Evolutionary conservation across 2,329 filamentous ascomycete genomes (phyloP), one percentile per base, ranked within the genome.

Genomic region (Penicillium brevicompactum): DNA sequence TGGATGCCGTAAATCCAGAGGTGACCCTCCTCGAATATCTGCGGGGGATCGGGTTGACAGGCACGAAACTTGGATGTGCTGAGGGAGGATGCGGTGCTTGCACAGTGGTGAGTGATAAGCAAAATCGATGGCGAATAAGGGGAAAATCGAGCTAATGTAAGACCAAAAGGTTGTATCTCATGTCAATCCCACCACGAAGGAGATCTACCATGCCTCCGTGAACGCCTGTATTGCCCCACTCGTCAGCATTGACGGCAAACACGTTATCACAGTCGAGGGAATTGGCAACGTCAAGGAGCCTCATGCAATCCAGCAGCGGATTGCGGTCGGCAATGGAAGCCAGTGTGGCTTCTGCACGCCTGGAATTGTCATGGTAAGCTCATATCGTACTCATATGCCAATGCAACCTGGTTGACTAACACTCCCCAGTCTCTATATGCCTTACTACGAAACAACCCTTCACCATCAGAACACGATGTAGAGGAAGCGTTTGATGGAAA

Each of bases 401-500:
- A n/a, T n/a, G n/a, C n/a, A n/a, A 13, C 13, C 4, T 7, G 5
- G n/a, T 43, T 61, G 32, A 63, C 50, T 52, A 44, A 56, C 27
- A 46, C 14, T 11, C 16, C 14, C 11, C 56, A 83, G 90, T 97
- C 92, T 72, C 76, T 97, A 53, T 99, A 99, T 74, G 94, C 94
- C 5, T 81, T 97, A 43, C 80, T 99, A 31, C 84, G 94, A 56
- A 97, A 97, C 68, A 89, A 92, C 62, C 81, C 87, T 4, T 81
- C 82, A 18, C 92, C 93, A 0, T 87, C 86, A 2, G 86, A 93
- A 67, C 85, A 91, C 63, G 90, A 95, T 30, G 83, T 97, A 32
- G 94, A 99, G 74, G 94, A 97, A 76, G 92, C 93, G 0, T 97
- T 97, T 67, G 94, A 99, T 72, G 94, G 94, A 0, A 99, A 99